phyloP scores from a whole-genome alignment of 768 basidiomycete genomes.

The Hericium rajendrae region DNA sequence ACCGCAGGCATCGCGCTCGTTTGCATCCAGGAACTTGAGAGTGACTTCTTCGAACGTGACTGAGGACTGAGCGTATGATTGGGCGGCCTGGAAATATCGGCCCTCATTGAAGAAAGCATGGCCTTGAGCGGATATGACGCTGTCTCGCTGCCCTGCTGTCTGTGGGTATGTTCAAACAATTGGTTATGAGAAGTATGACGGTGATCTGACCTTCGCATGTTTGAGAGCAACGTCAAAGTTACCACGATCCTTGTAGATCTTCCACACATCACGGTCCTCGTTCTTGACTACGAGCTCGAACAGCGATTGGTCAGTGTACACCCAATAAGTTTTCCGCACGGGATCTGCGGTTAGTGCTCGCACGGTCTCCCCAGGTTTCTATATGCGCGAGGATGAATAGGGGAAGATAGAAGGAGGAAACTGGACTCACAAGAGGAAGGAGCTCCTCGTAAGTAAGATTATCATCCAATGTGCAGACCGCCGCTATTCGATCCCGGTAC shows the following conservation, averaged over 20 bases:
- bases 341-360: constrained; percentile 76
- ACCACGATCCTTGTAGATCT: constrained; percentile 71
- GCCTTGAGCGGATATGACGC: constrained; percentile 77
- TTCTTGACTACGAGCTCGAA: constrained; percentile 81
- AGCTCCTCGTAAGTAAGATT: constrained; percentile 75
- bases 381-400: constrained; percentile 2
- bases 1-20: constrained; percentile 86
- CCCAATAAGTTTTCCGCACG: constrained; percentile 86
- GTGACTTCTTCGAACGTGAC: constrained; percentile 86
- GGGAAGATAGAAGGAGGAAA: not conserved
- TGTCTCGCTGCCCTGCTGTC: constrained; percentile 84
- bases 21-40: constrained; percentile 80
- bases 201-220: constrained; percentile 62
- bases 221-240: constrained; percentile 71
- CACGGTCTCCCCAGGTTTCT: constrained; percentile 73
- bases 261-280: constrained; percentile 94
- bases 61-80: constrained; percentile 84
- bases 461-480: constrained; percentile 73
- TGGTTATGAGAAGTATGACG: not conserved
- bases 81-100: constrained; percentile 85
- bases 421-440: constrained; percentile 58
- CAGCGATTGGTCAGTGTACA: constrained; percentile 80
- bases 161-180: constrained; percentile 21
- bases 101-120: constrained; percentile 68
- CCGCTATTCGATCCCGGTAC: constrained; percentile 69